phyloP scores from a whole-genome alignment of 257 asterid species.

The Lithospermum erythrorhizon region DNA sequence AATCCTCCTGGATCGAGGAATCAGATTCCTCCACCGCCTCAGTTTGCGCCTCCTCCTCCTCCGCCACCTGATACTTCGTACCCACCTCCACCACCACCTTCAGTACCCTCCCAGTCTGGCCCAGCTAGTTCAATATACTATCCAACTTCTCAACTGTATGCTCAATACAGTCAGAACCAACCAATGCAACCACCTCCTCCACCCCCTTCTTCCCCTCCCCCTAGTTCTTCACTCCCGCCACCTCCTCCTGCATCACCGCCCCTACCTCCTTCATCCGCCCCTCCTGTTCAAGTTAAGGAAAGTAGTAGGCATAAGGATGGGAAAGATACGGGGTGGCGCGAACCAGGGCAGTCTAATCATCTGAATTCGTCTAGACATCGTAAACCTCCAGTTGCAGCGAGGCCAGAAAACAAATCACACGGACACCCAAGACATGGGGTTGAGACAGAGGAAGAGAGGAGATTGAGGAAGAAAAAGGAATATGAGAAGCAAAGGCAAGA shows the following conservation, averaged over 20 bases:
- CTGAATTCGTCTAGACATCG: constrained; percentile 33
- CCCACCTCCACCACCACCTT: constrained; percentile 54
- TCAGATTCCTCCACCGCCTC: constrained; percentile 41
- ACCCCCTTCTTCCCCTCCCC: constrained; percentile 47
- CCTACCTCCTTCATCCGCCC: constrained; percentile 30
- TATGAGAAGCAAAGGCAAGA: constrained; percentile 78
- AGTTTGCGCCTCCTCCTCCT: constrained; percentile 61
- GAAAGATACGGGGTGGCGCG: constrained; percentile 27
- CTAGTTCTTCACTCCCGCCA: constrained; percentile 34
- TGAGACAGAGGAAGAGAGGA: constrained; percentile 92
- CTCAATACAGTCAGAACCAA: constrained; percentile 33
- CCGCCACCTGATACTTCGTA: constrained; percentile 70
- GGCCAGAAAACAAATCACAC: constrained; percentile 27
- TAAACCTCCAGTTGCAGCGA: constrained; percentile 47
- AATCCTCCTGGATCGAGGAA: constrained; percentile 2
- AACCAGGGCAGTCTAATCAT: constrained; percentile 19
- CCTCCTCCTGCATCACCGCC: constrained; percentile 69
- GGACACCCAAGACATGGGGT: constrained; percentile 33
- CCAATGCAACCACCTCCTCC: constrained; percentile 37
- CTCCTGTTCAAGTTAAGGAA: constrained; percentile 34
- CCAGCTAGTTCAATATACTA: constrained; percentile 25
- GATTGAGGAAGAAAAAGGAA: constrained; percentile 68
- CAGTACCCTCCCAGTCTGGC: constrained; percentile 26
- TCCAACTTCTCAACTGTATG: constrained; percentile 25
- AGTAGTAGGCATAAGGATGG: constrained; percentile 24